Evolutionary conservation across 768 basidiomycete species (phyloP).

Genomic region (Boletales sp.): DNA sequence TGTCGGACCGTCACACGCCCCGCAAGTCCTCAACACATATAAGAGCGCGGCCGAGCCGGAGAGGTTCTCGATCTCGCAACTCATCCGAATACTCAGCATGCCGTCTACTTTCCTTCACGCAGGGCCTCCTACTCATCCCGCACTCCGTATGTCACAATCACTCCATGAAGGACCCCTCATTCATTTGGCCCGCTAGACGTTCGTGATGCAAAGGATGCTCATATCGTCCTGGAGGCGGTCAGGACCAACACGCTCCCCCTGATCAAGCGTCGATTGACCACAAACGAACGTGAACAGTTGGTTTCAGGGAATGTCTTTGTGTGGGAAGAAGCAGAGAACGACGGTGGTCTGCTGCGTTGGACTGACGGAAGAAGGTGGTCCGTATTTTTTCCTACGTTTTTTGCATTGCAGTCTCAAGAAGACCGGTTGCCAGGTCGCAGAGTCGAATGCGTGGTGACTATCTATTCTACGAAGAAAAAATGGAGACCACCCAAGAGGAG

Average conservation of each 20-base stretch:
- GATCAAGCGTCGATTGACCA: slow-evolving; percentile 65
- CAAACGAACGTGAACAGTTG: slow-evolving; percentile 66
- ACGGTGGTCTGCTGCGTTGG: slow-evolving; percentile 68
- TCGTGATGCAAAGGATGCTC: slow-evolving; percentile 77
- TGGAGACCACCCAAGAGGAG: slow-evolving; percentile 76
- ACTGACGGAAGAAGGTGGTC: slow-evolving; percentile 81
- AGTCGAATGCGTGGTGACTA: slow-evolving; percentile 83
- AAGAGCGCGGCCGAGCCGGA: slow-evolving; percentile 14
- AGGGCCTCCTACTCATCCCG: slow-evolving; percentile 28
- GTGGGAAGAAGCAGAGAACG: slow-evolving; percentile 80
- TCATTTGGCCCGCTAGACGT: slow-evolving; percentile 49
- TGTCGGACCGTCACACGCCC: slow-evolving; percentile 15
- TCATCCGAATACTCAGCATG: slow-evolving; percentile 8
- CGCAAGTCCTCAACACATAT: slow-evolving; percentile 18
- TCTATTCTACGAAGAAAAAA: slow-evolving; percentile 81
- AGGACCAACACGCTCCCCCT: slow-evolving; percentile 66
- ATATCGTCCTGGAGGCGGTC: slow-evolving; percentile 73
- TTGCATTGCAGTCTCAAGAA: slow-evolving; percentile 1
- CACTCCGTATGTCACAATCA: slow-evolving; percentile 25
- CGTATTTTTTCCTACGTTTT: slow-evolving; percentile 4
- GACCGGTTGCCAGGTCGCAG: slow-evolving; percentile 56
- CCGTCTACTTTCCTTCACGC: slow-evolving; percentile 14
- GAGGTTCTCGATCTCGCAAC: slow-evolving; percentile 4
- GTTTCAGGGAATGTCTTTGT: slow-evolving; percentile 76
- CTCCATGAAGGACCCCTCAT: not conserved